A percentile compares a stretch with the other conserved stretches of the same genome.
These are phyloP conservation scores for Solanum medicagineum DNA, from an alignment of 257 asterid species.

Conservation along the genomic window DNA sequence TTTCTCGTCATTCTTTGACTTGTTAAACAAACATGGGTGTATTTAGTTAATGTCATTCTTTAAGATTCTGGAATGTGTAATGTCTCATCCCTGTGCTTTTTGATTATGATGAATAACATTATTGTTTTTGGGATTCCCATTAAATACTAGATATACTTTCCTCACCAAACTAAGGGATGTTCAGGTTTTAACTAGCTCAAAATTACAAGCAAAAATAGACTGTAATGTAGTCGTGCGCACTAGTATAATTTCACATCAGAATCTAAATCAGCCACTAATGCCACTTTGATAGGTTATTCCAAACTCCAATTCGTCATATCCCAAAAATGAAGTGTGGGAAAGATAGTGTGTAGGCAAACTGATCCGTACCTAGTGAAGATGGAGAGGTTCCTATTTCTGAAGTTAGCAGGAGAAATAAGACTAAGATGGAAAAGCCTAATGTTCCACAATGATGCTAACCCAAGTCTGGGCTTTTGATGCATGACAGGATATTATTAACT, in stretches of 20 bases:
- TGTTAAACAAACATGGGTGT: neutral
- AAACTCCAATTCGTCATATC: neutral
- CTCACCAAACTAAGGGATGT: neutral
- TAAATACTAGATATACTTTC: neutral
- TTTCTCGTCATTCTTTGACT: neutral
- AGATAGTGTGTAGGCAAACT: neutral
- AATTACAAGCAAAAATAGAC: neutral
- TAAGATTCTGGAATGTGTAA: neutral
- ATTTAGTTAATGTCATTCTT: neutral
- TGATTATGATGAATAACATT: neutral
- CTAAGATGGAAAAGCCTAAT: neutral
- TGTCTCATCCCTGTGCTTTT: neutral
- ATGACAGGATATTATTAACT: neutral
- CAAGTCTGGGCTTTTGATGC: neutral
- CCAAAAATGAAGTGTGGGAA: neutral
- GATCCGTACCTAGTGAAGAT: neutral
- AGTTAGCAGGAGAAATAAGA: neutral
- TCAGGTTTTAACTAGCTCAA: neutral
- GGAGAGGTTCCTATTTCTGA: neutral
- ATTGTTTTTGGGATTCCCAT: neutral
- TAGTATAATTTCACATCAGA: neutral
- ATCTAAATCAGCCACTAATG: neutral
- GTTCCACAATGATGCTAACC: neutral
- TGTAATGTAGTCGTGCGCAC: neutral
- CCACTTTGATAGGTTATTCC: neutral